Base-by-base conservation (phyloP, 228 moss, liverwort and hornwort species). In the Sphagnum magellanicum region DNA sequence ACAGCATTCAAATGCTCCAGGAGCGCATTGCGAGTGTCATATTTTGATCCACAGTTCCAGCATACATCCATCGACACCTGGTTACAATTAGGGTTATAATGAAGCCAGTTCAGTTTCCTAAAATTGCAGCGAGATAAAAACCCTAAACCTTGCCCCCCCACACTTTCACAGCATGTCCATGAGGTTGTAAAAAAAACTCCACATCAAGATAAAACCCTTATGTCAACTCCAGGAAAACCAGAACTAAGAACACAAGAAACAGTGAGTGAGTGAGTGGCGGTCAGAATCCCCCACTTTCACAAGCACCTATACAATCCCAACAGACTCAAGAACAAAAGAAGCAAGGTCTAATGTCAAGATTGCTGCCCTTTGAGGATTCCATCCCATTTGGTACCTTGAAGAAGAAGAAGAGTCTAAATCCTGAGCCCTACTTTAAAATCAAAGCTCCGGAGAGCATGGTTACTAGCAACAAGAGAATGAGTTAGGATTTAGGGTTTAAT, bases 51-150 rank as follows among this genome's bases (percentile, higher is more conserved):
- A 63, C 53, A 73, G 63, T 67, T 80, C 77, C 77, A 80, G 51
- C 53, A 47, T 53, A 64, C 53, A 32, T 68, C 67, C 57, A 75
- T 77, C 60, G 81, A 74, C 61, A 92, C 90, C 94, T 87, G 62
- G 4, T 52, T n/a, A 60, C 16, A 14, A 59, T 53, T 6, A 5
- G 10, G 12, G 50, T 61, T 9, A 69, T 14, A 12, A 17, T 46
- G 48, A 14, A 52, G 52, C 49, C 15, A 52, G 11, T 5, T 10
- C 10, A 55, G 17, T 9, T 9, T 6, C 9, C 13, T 16, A 0
- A 16, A 6, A 6, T 32, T 6, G 57, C 52, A 17, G 13, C 1
- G 63, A 10, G 47, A 16, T 16, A 1, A 7, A 7, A 8, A 10
- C 47, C 63, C 63, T 63, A 7, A 9, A 63, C 1, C 16, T 3